These are phyloP conservation scores for Melocanna baccifera DNA, from an alignment of 176 grass and related monocot genomes.

Conservation along the genomic window DNA sequence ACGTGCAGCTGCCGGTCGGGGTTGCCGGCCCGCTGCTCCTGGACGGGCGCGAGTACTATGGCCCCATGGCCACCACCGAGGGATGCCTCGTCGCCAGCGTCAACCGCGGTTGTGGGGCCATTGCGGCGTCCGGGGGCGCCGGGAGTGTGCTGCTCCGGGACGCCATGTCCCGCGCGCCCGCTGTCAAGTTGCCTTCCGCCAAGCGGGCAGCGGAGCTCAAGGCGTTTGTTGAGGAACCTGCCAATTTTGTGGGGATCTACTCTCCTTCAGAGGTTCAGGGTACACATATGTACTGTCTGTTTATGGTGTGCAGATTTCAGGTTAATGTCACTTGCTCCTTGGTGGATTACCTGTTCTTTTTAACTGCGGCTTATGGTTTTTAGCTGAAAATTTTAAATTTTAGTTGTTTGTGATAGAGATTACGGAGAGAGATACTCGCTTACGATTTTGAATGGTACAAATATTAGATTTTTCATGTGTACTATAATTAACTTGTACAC, in stretches of 20 bases:
- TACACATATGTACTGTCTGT: not conserved
- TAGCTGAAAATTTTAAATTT: too few species aligned
- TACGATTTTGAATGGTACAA: too few species aligned
- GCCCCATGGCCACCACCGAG: constrained; percentile 77
- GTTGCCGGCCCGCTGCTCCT: constrained; percentile 66
- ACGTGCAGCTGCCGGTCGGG: constrained; percentile 61
- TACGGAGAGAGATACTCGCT: too few species aligned
- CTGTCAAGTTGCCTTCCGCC: constrained; percentile 47
- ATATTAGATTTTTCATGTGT: too few species aligned
- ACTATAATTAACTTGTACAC: too few species aligned
- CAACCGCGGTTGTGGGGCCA: constrained; percentile 66
- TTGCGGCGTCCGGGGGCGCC: constrained; percentile 49
- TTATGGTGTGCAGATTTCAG: not conserved
- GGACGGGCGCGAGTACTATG: constrained; percentile 48
- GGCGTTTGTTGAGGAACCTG: constrained; percentile 48
- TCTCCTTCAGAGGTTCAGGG: constrained; percentile 1
- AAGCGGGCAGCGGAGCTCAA: constrained; percentile 55
- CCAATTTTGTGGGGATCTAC: constrained; percentile 37
- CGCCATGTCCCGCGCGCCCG: constrained; percentile 60
- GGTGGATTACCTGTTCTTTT: too few species aligned
- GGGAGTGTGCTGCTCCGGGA: constrained; percentile 54
- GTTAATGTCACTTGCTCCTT: not conserved
- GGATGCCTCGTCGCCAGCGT: constrained; percentile 76
- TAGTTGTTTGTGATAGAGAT: too few species aligned
- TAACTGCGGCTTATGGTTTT: too few species aligned